A percentile compares a stretch with the other conserved stretches of the same genome.
These are phyloP conservation scores for Pterocarpus macrocarpus DNA, from an alignment of 306 rosid genomes.

Conservation along the genomic window DNA sequence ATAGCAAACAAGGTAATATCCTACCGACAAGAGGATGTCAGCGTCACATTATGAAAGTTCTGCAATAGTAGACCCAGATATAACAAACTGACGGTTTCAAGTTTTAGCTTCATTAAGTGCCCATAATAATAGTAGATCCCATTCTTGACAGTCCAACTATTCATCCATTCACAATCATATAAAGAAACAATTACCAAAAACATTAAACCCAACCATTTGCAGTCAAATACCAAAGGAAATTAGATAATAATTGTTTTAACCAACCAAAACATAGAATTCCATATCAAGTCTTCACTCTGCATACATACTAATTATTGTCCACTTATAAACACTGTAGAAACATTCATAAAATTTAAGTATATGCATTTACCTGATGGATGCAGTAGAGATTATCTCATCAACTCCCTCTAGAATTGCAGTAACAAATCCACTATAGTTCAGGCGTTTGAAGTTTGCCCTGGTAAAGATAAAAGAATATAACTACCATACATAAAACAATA, in stretches of 20 bases:
- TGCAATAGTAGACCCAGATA: too few relatives aligned
- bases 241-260: neutral
- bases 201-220: neutral
- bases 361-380: constrained; percentile 75
- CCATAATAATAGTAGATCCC: too few relatives aligned
- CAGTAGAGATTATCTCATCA: constrained; percentile 80
- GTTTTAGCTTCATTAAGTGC: too few relatives aligned
- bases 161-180: too few relatives aligned
- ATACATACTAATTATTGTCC: constrained; percentile 13
- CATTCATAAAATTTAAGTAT: constrained; percentile 28
- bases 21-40: too few relatives aligned
- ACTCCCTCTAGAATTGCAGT: constrained; percentile 89
- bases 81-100: too few relatives aligned
- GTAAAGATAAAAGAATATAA: constrained; percentile 41
- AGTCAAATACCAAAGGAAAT: constrained; percentile 5
- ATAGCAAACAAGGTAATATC: too few relatives aligned
- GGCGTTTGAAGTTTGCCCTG: constrained; percentile 92
- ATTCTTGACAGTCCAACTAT: too few relatives aligned
- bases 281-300: constrained; percentile 3
- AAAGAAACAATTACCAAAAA: too few relatives aligned
- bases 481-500: constrained; percentile 1
- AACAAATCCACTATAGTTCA: constrained; percentile 78
- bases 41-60: too few relatives aligned
- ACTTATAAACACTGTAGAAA: constrained; percentile 12
- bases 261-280: constrained; percentile 8